Base-by-base conservation (phyloP, 2,329 filamentous ascomycete genomes). In the Clarireedia paspali region DNA sequence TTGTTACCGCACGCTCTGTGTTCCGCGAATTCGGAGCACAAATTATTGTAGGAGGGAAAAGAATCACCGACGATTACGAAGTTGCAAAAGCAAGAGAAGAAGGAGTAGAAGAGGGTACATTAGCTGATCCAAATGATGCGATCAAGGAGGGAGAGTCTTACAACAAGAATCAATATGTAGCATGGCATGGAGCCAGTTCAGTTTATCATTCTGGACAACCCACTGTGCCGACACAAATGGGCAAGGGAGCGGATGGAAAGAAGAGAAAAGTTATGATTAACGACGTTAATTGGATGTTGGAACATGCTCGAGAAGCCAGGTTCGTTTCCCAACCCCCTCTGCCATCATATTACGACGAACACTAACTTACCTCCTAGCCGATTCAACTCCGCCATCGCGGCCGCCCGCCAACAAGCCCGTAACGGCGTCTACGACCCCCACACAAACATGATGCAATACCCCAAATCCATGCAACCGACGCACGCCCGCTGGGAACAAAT, bases 111-210 rank as follows among this genome's bases (percentile, higher is more conserved):
- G 92, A 96, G 70, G 94, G 94, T 61, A 90, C 95, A 69, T 70
- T 97, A 24, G 94, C 91, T 17, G 94, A 97, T 67, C 92, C 92
- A 0, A 87, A 91, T 58, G 94, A 99, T 71, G 80, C 91, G 44
- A 81, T 91, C 26, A 80, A 81, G 7, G 76, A 79, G n/a, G 88
- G 87, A 40, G 87, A 95, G 69, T 79, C 85, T n/a, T 99, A 99
- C 78, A 96, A 99, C 77, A 91, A 92, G 74, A 99, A 99, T 69
- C 91, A 96, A 70, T 99, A 96, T 68, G 94, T 99, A 27, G 94
- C 94, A 27, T 99, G 94, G 94, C 91, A 96, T 70, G 94, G 94
- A 50, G 94, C 94, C 48, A 97, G 92, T 70, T 86, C 89, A 40
- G 94, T 99, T 24, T 99, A 99, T 70, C 91, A 97, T 70, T 90